Evolutionary conservation across 768 basidiomycete genomes (phyloP).

Genomic region (Tylopilus rubrobrunneus): DNA sequence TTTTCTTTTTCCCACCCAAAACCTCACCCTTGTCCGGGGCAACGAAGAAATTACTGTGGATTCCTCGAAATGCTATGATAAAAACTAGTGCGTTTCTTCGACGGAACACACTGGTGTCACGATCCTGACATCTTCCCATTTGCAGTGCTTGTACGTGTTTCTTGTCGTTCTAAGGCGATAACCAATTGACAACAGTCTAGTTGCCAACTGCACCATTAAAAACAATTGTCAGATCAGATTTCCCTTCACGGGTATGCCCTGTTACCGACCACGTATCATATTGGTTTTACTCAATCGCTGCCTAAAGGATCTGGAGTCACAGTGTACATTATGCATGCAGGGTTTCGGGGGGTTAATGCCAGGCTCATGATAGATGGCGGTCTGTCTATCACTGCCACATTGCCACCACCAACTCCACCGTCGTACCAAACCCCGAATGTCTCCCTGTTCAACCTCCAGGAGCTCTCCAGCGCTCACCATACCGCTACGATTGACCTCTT

Average conservation of each 20-base stretch:
- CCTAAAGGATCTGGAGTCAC: slow-evolving; percentile 15
- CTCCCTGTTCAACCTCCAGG: slow-evolving; percentile 13
- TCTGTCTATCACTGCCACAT: not conserved
- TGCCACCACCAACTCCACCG: slow-evolving; percentile 6
- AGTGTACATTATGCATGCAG: slow-evolving; percentile 13
- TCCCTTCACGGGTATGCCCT: slow-evolving; percentile 14
- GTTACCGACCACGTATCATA: not conserved
- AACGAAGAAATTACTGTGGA: not conserved
- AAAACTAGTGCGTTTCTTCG: slow-evolving; percentile 11
- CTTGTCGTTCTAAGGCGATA: not conserved
- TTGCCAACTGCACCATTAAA: slow-evolving; percentile 1
- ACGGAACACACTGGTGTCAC: not conserved
- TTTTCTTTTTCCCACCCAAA: slow-evolving; percentile 3
- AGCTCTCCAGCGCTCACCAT: slow-evolving; percentile 7
- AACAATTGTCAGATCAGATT: slow-evolving; percentile 10
- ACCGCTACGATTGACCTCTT: slow-evolving; percentile 8
- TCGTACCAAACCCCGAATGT: slow-evolving; percentile 14
- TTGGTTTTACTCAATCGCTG: not conserved
- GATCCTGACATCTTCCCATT: not conserved
- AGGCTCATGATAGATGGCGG: slow-evolving; percentile 11
- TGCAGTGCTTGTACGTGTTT: slow-evolving; percentile 10
- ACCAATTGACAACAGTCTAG: slow-evolving; percentile 1
- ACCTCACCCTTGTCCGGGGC: not conserved
- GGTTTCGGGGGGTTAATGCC: slow-evolving; percentile 7
- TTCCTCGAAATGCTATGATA: slow-evolving; percentile 13